Conservation (phyloP, 2,329 filamentous ascomycete species). For the Paradendryphiella salina region DNA sequence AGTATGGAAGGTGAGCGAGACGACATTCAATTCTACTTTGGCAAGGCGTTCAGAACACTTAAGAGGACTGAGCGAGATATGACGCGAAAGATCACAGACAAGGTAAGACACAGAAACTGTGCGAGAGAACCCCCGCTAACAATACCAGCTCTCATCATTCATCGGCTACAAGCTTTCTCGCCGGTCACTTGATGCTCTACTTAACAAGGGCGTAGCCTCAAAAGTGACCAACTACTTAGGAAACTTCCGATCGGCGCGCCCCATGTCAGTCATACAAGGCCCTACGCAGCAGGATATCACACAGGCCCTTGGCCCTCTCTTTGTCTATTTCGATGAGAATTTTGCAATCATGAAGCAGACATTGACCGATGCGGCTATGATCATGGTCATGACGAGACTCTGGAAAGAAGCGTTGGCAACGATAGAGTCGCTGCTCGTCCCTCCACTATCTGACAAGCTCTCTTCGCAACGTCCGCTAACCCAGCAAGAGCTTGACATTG, state of each 20-base stretch:
- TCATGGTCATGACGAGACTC: conserved; percentile 93
- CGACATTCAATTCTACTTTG: conserved; percentile 98
- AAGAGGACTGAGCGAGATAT: conserved; percentile 97
- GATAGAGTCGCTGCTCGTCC: conserved; percentile 86
- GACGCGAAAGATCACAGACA: conserved; percentile 97
- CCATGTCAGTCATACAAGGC: conserved; percentile 55
- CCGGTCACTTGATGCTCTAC: conserved; percentile 73
- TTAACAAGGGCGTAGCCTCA: conserved; percentile 73
- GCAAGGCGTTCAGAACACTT: conserved; percentile 91
- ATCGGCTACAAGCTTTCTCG: conserved; percentile 87
- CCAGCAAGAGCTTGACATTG: conserved; percentile 88
- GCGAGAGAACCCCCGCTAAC: conserved; percentile 11
- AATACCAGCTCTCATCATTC: conserved; percentile 76
- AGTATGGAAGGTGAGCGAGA: conserved; percentile 99
- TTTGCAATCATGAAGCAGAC: conserved; percentile 99
- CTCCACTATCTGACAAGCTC: conserved; percentile 91
- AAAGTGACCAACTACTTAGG: conserved; percentile 63
- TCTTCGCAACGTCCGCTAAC: conserved; percentile 81
- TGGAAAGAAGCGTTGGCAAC: conserved; percentile 98
- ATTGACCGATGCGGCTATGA: conserved; percentile 92
- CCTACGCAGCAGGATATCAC: conserved; percentile 75
- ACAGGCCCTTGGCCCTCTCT: conserved; percentile 79
- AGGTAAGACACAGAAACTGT: conserved; percentile 60
- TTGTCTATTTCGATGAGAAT: conserved; percentile 96
- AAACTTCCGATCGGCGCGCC: conserved; percentile 58